These are phyloP conservation scores for Pulveroboletus sp. DNA, from an alignment of 768 basidiomycete species.

Conservation along the genomic window DNA sequence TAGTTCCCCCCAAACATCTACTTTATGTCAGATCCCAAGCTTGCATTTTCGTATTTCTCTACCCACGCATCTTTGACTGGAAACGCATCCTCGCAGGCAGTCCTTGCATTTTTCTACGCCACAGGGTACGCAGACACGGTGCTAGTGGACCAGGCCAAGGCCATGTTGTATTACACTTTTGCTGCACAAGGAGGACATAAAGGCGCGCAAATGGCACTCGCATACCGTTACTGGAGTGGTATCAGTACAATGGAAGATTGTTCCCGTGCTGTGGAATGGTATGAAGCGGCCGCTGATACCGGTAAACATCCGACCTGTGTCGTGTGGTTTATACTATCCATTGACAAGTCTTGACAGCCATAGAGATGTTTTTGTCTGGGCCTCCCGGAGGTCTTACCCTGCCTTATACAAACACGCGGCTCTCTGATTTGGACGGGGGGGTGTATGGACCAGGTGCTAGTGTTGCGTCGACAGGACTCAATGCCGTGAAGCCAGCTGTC, in stretches of 20 bases:
- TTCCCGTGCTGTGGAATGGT: slow-evolving; percentile 79
- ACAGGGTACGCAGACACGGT: slow-evolving; percentile 72
- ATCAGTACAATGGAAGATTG: slow-evolving; percentile 90
- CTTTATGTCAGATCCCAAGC: slow-evolving; percentile 54
- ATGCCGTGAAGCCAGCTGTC: slow-evolving; percentile 67
- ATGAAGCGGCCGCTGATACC: slow-evolving; percentile 83
- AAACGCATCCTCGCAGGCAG: slow-evolving; percentile 81
- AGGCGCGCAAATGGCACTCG: slow-evolving; percentile 89
- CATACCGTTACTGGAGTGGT: slow-evolving; percentile 93
- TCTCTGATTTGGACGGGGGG: slow-evolving; percentile 90
- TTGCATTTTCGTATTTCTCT: slow-evolving; percentile 60
- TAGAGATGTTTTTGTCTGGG: slow-evolving; percentile 74
- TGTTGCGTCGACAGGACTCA: slow-evolving; percentile 82
- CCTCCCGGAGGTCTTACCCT: slow-evolving; percentile 89
- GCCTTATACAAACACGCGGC: slow-evolving; percentile 70
- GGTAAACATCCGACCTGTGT: slow-evolving; percentile 42
- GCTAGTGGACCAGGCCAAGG: slow-evolving; percentile 68
- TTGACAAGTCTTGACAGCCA: slow-evolving; percentile 44
- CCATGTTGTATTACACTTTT: slow-evolving; percentile 91
- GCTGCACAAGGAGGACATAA: slow-evolving; percentile 84
- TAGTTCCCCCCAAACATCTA: slow-evolving; percentile 73
- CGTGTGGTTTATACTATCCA: not conserved
- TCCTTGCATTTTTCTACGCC: slow-evolving; percentile 83
- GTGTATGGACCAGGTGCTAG: slow-evolving; percentile 95
- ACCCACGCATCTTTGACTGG: slow-evolving; percentile 66